Percentiles rank a stretch among this genome's conserved stretches.
Conservation (phyloP, 768 basidiomycete genomes). For the Podaxis sp. region DNA sequence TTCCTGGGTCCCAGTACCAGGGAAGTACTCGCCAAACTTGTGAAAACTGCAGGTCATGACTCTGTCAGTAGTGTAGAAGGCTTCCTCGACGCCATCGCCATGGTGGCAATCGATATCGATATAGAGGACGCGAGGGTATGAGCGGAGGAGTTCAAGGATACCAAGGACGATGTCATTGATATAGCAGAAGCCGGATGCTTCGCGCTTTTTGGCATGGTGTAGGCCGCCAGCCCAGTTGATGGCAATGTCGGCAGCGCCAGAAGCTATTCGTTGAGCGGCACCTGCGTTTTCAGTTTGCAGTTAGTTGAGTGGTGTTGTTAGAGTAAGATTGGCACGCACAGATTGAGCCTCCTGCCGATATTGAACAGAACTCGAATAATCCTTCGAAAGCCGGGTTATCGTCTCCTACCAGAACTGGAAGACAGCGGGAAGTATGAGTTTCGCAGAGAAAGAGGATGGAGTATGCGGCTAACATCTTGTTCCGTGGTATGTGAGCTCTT, state of each 20-base stretch:
- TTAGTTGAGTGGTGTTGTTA: background rate
- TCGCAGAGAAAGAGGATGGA: background rate
- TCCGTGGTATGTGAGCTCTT: conserved; percentile 80
- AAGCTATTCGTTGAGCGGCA: conserved; percentile 75
- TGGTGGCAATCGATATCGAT: conserved; percentile 99
- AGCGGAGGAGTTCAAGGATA: conserved; percentile 89
- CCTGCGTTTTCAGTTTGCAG: conserved; percentile 36
- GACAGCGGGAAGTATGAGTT: conserved; percentile 23
- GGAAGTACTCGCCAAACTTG: conserved; percentile 95
- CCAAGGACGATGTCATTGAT: conserved; percentile 97
- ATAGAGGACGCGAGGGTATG: conserved; percentile 84
- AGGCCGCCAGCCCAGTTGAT: conserved; percentile 99
- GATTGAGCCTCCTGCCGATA: conserved; percentile 94
- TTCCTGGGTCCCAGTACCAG: conserved; percentile 80
- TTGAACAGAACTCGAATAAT: conserved; percentile 94
- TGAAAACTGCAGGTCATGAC: conserved; percentile 98
- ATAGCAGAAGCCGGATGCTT: conserved; percentile 98
- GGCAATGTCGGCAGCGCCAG: conserved; percentile 84
- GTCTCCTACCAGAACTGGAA: conserved; percentile 66
- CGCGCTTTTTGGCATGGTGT: conserved; percentile 99
- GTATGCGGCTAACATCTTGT: conserved; percentile 62
- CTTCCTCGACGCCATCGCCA: conserved; percentile 98
- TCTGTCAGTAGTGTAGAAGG: conserved; percentile 94
- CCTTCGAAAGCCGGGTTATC: conserved; percentile 98
- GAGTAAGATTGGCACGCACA: conserved; percentile 38